Conservation (phyloP, 371 early-diverging fungal genomes). For the Rhizopus stolonifer region DNA sequence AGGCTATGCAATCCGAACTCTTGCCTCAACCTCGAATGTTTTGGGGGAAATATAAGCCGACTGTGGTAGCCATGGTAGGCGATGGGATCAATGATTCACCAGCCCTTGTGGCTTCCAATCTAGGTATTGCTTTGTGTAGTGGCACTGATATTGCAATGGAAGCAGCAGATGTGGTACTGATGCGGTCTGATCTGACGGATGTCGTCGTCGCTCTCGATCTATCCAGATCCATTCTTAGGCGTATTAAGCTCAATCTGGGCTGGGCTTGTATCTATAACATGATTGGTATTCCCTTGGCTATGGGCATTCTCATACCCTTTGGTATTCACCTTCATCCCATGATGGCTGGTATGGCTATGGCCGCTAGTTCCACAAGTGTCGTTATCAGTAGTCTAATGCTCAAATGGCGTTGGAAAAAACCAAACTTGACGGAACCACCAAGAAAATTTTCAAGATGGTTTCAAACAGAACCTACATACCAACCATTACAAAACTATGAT, state of each 20-base stretch:
- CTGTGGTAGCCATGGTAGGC: constrained; percentile 92
- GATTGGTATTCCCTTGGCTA: constrained; percentile 90
- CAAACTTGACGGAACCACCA: constrained; percentile 35
- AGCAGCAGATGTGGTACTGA: constrained; percentile 86
- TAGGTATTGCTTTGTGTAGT: constrained; percentile 93
- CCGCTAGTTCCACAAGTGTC: constrained; percentile 89
- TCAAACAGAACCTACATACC: constrained; percentile 1
- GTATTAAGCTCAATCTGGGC: constrained; percentile 82
- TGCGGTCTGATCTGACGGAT: constrained; percentile 81
- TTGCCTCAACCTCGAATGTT: not conserved
- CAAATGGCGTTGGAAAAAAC: constrained; percentile 63
- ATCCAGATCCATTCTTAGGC: constrained; percentile 76
- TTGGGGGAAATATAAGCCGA: constrained; percentile 1
- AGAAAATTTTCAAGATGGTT: not conserved
- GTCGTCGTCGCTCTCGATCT: constrained; percentile 87
- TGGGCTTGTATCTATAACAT: constrained; percentile 93
- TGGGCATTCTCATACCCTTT: constrained; percentile 89
- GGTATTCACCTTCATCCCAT: constrained; percentile 86
- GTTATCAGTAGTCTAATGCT: constrained; percentile 86
- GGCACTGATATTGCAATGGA: constrained; percentile 97
- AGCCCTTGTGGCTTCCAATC: constrained; percentile 87
- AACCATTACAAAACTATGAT: constrained; percentile 19
- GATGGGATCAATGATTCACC: constrained; percentile 99
- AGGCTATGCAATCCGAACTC: constrained; percentile 51
- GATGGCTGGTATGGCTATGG: constrained; percentile 95